A percentile compares a stretch with the other conserved stretches of the same genome.
These are phyloP conservation scores for Stenogyne calaminthoides DNA, from an alignment of 305 asterid species.

Conservation along the genomic window DNA sequence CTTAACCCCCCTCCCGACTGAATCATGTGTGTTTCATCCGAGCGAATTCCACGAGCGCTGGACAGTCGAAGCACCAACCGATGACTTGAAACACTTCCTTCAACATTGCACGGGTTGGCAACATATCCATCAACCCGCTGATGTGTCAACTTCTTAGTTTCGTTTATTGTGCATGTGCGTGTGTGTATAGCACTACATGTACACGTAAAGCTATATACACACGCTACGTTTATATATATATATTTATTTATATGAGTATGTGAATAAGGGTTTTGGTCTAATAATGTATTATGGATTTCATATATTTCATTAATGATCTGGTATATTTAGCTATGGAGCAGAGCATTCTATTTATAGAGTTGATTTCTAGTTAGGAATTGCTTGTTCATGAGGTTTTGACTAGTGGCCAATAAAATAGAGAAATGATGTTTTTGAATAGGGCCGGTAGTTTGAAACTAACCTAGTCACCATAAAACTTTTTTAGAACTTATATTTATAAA, in stretches of 20 bases:
- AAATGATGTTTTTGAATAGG: no score
- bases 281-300: background rate
- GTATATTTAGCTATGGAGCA: background rate
- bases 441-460: no score
- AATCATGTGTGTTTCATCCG: conserved; percentile 52
- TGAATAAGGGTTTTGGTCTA: background rate
- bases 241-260: background rate
- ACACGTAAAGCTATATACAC: background rate
- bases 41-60: conserved; percentile 52
- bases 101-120: conserved; percentile 78
- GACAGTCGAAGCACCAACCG: conserved; percentile 62
- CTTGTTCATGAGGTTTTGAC: background rate
- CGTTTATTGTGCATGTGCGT: background rate
- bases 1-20: conserved; percentile 35
- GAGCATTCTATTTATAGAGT: background rate
- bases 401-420: background rate
- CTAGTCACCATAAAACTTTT: no score
- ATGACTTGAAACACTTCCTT: conserved; percentile 58
- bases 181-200: background rate
- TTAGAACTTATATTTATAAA: no score
- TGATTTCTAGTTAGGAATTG: background rate
- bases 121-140: conserved; percentile 44
- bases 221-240: background rate
- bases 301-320: background rate
- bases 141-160: conserved; percentile 28